Evolutionary conservation across 2,329 filamentous ascomycete species (phyloP).

Genomic region (Epichloe gansuensis): DNA sequence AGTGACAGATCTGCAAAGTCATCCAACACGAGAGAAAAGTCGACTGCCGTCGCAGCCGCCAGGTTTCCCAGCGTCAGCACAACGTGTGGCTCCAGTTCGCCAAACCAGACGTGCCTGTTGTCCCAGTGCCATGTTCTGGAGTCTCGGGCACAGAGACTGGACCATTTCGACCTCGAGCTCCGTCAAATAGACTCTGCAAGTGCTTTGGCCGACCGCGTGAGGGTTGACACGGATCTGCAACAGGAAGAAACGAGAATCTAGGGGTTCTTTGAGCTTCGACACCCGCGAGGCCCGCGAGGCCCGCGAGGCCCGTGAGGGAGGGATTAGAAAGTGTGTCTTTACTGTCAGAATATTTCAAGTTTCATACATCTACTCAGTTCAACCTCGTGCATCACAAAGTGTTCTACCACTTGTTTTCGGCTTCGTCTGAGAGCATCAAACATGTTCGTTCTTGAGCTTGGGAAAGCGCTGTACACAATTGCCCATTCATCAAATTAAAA

Average conservation of each 20-base stretch:
- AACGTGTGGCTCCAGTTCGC: conserved; percentile 7
- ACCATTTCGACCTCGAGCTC: conserved; percentile 22
- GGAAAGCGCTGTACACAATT: neutral
- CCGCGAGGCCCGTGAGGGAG: neutral
- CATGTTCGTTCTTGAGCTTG: neutral
- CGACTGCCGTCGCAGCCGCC: conserved; percentile 7
- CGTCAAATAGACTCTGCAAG: conserved; percentile 16
- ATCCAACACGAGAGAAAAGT: neutral
- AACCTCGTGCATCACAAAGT: neutral
- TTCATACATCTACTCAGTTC: too few relatives aligned
- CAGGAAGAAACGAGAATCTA: conserved; percentile 21
- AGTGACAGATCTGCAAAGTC: neutral
- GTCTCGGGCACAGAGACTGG: conserved; percentile 5
- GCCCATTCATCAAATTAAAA: neutral
- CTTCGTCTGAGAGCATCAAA: neutral
- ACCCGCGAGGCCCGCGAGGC: neutral
- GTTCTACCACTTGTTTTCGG: neutral
- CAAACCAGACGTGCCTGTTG: conserved; percentile 12
- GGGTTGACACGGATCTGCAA: conserved; percentile 16
- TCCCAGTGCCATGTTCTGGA: conserved; percentile 16
- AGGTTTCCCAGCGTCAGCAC: conserved; percentile 2
- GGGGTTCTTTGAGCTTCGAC: conserved; percentile 8
- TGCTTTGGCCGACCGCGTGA: conserved; percentile 4
- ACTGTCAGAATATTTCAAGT: too few relatives aligned
- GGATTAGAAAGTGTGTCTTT: too few relatives aligned